Evolutionary conservation across 306 rosid genomes (phyloP), one percentile per base, ranked within the genome.

Genomic region (Prunus mira): DNA sequence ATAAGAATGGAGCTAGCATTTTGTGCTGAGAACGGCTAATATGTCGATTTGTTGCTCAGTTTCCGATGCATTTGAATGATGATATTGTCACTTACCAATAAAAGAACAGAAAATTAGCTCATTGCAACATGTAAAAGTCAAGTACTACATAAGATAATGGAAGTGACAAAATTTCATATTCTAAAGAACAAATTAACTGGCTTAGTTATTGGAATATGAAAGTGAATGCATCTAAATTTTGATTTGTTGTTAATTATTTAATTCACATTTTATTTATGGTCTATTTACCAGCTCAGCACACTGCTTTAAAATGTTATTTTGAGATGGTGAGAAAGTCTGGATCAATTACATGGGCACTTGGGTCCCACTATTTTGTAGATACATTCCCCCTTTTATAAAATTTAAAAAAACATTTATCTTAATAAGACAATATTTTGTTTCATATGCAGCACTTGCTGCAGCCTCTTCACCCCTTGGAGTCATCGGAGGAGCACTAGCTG

Each of bases 381-480:
- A 64, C 67, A 22, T 65, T n/a, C 28, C 47, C 19, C 66, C 8
- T 14, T 45, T 17, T 58, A 30, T 81, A 46, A 34, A 5, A 34
- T 34, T 34, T 34, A 0, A 5, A 5, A 34, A 34, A 32, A 34
- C 0, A 24, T 22, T 24, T 69, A 69, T 63, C 51, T 38, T 2
- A 64, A 57, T 45, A 55, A 50, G 76, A 22, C 80, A 78, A 76
- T 64, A 34, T 63, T 71, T 51, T 64, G 38, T 58, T 30, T 64
- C 77, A 72, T 70, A 46, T 84, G 82, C 87, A 92, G 99, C 98
- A 79, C 98, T 92, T 74, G 96, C 98, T 76, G 98, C 99, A 22
- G 98, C 99, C 71, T 91, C 99, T 82, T 92, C 98, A 75, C 98
- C 97, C 65, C 87, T 92, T 74, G 97, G 99, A 82, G 99, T 93